Conservation (phyloP, 768 basidiomycete species). For the Mycena vulgaris region DNA sequence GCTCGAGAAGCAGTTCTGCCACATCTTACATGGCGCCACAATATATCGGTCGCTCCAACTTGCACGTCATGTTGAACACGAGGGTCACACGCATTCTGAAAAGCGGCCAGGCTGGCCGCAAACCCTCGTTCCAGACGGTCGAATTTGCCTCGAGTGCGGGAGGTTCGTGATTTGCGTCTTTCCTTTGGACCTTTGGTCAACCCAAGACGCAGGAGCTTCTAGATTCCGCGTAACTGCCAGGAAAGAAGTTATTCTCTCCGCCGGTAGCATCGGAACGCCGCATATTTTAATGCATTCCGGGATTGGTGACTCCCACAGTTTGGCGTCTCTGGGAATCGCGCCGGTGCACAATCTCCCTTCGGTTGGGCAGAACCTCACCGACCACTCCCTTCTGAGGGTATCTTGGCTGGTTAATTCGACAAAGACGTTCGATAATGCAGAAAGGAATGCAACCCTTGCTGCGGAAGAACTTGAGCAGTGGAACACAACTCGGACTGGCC, state of each 20-base stretch:
- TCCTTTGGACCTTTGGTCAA: neutral
- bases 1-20: slow-evolving; percentile 34
- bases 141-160: slow-evolving; percentile 25
- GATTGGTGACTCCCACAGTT: slow-evolving; percentile 41
- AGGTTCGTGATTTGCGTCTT: neutral
- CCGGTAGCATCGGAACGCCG: slow-evolving; percentile 49
- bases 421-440: slow-evolving; percentile 28
- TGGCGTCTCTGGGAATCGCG: slow-evolving; percentile 37
- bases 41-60: slow-evolving; percentile 28
- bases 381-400: slow-evolving; percentile 37
- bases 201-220: neutral
- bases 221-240: slow-evolving; percentile 38
- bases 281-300: slow-evolving; percentile 46
- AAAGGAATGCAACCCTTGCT: slow-evolving; percentile 31
- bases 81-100: slow-evolving; percentile 39
- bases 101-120: neutral
- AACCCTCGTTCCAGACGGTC: slow-evolving; percentile 31
- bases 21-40: slow-evolving; percentile 36
- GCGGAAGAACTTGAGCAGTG: slow-evolving; percentile 35
- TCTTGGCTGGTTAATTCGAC: slow-evolving; percentile 41
- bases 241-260: slow-evolving; percentile 52
- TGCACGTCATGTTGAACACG: slow-evolving; percentile 40
- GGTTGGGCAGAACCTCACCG: slow-evolving; percentile 44
- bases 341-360: slow-evolving; percentile 38
- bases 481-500: slow-evolving; percentile 36